Evolutionary conservation across 345 rosid genomes (phyloP).

Genomic region (Eucalyptus cloeziana): DNA sequence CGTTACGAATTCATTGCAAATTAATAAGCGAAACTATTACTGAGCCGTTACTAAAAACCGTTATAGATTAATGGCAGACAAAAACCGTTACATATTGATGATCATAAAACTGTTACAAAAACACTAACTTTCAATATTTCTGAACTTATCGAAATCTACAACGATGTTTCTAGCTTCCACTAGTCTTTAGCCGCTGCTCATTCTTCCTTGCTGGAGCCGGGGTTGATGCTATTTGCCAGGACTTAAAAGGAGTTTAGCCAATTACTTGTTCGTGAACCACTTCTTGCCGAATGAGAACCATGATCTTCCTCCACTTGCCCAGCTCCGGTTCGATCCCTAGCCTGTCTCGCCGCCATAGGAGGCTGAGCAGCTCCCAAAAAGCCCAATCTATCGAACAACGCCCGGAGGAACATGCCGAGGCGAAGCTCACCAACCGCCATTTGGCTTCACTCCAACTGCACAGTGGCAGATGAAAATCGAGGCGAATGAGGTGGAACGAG

Average conservation of each 20-base stretch:
- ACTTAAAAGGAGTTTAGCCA: neutral
- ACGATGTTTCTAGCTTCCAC: neutral
- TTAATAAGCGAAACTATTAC: rapidly evolving
- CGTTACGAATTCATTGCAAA: neutral
- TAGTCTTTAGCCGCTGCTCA: neutral
- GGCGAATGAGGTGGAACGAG: neutral
- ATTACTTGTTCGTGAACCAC: rapidly evolving
- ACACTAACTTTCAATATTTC: neutral
- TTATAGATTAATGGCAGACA: neutral
- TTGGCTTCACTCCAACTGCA: neutral
- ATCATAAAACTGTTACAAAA: no score
- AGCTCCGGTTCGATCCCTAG: rapidly evolving
- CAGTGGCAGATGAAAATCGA: neutral
- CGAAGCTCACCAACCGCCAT: neutral
- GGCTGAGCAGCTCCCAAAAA: neutral
- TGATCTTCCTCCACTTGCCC: neutral
- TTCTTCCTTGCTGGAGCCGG: neutral
- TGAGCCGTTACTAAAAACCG: neutral
- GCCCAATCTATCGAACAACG: neutral
- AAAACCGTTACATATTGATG: neutral
- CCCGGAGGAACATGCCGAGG: neutral
- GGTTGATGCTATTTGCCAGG: neutral
- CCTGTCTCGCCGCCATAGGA: neutral
- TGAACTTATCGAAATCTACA: neutral
- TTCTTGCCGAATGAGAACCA: neutral